Conservation (phyloP, 768 basidiomycete species). For the Cystofilobasidium macerans region DNA sequence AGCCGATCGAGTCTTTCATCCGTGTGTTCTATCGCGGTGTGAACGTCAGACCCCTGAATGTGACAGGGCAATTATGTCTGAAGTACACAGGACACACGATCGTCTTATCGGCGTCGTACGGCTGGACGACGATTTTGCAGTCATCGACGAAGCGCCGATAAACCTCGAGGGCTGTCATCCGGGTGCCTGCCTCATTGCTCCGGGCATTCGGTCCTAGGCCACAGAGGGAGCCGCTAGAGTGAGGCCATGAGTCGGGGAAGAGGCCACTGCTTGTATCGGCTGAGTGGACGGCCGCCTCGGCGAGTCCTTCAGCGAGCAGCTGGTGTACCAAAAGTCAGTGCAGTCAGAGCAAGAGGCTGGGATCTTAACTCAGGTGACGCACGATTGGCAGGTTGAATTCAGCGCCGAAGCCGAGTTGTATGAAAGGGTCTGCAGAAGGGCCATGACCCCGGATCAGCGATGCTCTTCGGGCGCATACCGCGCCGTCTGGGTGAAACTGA, state of each 20-base stretch:
- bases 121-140: not conserved
- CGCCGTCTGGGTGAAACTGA: not conserved
- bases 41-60: too few species aligned
- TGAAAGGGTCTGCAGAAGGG: conserved; percentile 14
- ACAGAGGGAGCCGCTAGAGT: not conserved
- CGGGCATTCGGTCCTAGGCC: not conserved
- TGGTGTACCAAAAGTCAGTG: not conserved
- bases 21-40: not conserved
- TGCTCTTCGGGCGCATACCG: too few species aligned
- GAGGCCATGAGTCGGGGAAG: conserved; percentile 18
- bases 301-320: conserved; percentile 20
- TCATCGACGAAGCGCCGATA: not conserved
- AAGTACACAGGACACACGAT: not conserved
- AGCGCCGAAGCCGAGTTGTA: conserved; percentile 16
- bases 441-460: not conserved
- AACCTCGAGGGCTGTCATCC: not conserved
- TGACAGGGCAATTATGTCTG: not conserved
- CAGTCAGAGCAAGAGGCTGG: not conserved
- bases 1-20: not conserved
- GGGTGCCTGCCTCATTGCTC: not conserved
- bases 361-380: not conserved
- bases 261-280: not conserved
- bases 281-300: conserved; percentile 15
- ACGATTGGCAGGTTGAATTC: conserved; percentile 6
- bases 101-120: conserved; percentile 8